Base-by-base conservation (phyloP, 768 basidiomycete species). In the Boletellus emodensis region DNA sequence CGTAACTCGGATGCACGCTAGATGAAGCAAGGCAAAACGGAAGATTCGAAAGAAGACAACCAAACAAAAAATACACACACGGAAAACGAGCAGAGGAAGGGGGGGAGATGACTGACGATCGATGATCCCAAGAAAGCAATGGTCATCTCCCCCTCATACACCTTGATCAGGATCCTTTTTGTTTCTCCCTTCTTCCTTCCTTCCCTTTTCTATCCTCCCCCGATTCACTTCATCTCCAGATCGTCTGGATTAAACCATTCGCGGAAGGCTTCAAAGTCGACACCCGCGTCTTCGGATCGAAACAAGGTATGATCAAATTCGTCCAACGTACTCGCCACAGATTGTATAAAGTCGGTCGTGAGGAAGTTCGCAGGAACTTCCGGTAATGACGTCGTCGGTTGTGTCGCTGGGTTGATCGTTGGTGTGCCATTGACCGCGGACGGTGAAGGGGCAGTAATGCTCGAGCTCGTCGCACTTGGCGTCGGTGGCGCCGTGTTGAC, bases 221-320 rank as follows among this genome's bases (percentile, higher is more conserved):
- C 24, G 14, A 6, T 30, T 55, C 39, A 63, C 56, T 66, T 68
- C 48, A 68, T 57, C 1, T 66, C 66, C 51, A 68, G 39, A 54
- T 68, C 66, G 26, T 83, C 78, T 6, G 76, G 77, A 61, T 82
- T 83, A 57, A 88, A 86, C 85, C 85, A 87, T 59, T 85, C 82
- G 48, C 83, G 81, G 66, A 87, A 87, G 59, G 86, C 85, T 60
- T 85, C 85, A 56, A 86, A 85, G 60, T 84, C 81, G 61, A 85
- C 67, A 0, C 53, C 53, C 51, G 78, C 72, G 2, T 73, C 74
- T 44, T 76, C 72, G n/a, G 66, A 56, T 40, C 72, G 63, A 60
- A 81, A 79, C 37, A 81, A 49, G 13, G 61, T 53, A 26, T 60
- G 59, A 28, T 70, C 72, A 40, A 73, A 70, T 38, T 69, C 66